Conservation (phyloP, 768 basidiomycete genomes). For the Boletus rufocinnamomeus region DNA sequence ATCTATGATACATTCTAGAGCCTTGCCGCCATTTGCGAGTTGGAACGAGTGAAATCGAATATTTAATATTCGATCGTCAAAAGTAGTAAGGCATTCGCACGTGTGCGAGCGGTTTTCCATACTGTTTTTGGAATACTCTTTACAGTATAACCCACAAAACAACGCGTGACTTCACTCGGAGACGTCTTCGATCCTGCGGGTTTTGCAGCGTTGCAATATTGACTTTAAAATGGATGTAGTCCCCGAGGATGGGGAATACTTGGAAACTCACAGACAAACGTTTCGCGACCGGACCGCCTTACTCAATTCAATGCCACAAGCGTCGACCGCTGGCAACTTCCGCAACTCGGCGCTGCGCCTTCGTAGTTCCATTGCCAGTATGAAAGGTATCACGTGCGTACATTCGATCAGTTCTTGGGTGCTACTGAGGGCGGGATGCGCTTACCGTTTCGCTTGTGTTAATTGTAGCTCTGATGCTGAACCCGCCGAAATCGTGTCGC, state of each 20-base stretch:
- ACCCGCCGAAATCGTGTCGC: slow-evolving; percentile 55
- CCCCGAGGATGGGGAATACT: slow-evolving; percentile 12
- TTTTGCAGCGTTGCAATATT: background rate
- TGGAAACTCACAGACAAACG: background rate
- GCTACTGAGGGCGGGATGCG: background rate
- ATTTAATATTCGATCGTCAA: background rate
- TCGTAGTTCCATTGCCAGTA: slow-evolving; percentile 16
- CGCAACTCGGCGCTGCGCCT: slow-evolving; percentile 18
- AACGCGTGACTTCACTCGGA: background rate
- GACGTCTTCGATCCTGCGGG: background rate
- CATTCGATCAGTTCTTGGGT: background rate
- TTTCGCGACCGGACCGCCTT: slow-evolving; percentile 19
- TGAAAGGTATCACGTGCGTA: slow-evolving; percentile 23
- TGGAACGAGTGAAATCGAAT: too few relatives aligned
- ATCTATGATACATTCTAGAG: too few relatives aligned
- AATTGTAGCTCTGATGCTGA: slow-evolving; percentile 29
- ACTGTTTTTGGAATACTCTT: background rate
- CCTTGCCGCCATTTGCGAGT: too few relatives aligned
- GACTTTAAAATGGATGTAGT: slow-evolving; percentile 21
- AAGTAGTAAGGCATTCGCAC: background rate
- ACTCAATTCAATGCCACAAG: slow-evolving; percentile 13
- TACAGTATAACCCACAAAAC: background rate
- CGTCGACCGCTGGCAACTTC: slow-evolving; percentile 3
- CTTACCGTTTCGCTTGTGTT: background rate
- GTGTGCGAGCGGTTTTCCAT: background rate